Evolutionary conservation across 1,139 yeast species (phyloP), one percentile per base, ranked within the genome.

Genomic region (Taiozyma sp.): DNA sequence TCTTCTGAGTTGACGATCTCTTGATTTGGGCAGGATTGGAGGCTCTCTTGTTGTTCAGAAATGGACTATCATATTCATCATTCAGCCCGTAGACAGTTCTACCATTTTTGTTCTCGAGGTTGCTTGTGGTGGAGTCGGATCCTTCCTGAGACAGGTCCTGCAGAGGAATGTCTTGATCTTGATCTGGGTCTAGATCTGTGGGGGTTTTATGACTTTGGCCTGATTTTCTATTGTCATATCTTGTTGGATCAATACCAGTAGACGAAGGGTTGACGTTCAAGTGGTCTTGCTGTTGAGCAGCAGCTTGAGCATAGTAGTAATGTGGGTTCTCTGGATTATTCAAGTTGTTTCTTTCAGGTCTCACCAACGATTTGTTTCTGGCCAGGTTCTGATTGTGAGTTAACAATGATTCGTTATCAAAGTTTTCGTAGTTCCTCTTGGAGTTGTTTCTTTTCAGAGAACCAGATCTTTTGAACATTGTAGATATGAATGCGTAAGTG

Each of bases 271-370:
- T 83, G 44, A 89, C 80, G 53, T 71, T 72, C 54, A 88, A 71
- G 61, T 84, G 84, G 54, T 74, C 76, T 5, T 84, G 73, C 57
- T 84, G 83, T 61, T 86, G 88, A 52, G 84, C 81, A 10, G 93
- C 86, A 28, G 86, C 85, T 60, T 87, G 92, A n/a, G 90, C 79
- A 67, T 89, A 89, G 66, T 87, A 92, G 67, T 76, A 87, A 52
- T 85, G 81, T 2, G 93, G 95, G 64, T 87, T 88, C 54, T 77
- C 78, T 14, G 80, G 83, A 57, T 80, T 78, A 57, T 78, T 74
- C 56, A 87, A 72, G 51, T 91, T 73, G 47, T 85, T 82, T 57
- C 96, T 76, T 66, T 90, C 96, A 2, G 95, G 96, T 56, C 88
- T 77, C 43, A 89, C 87, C 56, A 90, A 73, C 2, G 96, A 87